A percentile compares a stretch with the other conserved stretches of the same genome.
These are phyloP conservation scores for Ceriops zippeliana DNA, from an alignment of 345 rosid genomes.

Conservation along the genomic window DNA sequence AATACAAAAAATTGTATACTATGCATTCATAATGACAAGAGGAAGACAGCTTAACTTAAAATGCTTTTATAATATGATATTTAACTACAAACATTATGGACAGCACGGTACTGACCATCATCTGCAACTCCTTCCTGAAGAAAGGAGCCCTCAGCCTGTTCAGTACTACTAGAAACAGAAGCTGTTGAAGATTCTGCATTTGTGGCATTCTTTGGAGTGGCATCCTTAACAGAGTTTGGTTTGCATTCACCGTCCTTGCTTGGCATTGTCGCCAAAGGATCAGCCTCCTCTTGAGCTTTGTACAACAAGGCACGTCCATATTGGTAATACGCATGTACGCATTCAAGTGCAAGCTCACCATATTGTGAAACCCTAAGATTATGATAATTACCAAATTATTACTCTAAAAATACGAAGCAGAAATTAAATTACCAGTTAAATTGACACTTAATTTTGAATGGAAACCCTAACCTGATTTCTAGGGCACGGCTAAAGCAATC, in stretches of 20 bases:
- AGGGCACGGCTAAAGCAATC: slow-evolving; percentile 94
- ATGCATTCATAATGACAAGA: no score
- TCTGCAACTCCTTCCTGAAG: slow-evolving; percentile 34
- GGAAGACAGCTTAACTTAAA: no score
- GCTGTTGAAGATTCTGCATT: slow-evolving; percentile 52
- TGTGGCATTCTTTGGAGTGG: slow-evolving; percentile 31
- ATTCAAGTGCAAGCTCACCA: slow-evolving; percentile 75
- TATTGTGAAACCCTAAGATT: slow-evolving; percentile 53
- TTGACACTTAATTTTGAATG: no score
- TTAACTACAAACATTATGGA: no score
- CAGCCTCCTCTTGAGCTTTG: slow-evolving; percentile 93
- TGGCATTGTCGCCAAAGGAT: slow-evolving; percentile 71
- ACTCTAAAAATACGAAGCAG: no score
- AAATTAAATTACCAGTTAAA: no score
- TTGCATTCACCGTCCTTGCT: slow-evolving; percentile 53
- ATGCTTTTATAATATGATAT: no score
- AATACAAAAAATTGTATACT: no score
- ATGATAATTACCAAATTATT: slow-evolving; percentile 1
- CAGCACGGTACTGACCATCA: slow-evolving; percentile 35
- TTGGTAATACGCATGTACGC: slow-evolving; percentile 62
- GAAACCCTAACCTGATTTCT: slow-evolving; percentile 65
- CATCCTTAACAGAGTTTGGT: slow-evolving; percentile 44
- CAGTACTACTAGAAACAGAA: slow-evolving; percentile 45
- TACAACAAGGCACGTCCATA: slow-evolving; percentile 77
- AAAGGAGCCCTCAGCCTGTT: slow-evolving; percentile 48